Evolutionary conservation across 768 basidiomycete species (phyloP), one percentile per base, ranked within the genome.

Genomic region (Galerina marginata): DNA sequence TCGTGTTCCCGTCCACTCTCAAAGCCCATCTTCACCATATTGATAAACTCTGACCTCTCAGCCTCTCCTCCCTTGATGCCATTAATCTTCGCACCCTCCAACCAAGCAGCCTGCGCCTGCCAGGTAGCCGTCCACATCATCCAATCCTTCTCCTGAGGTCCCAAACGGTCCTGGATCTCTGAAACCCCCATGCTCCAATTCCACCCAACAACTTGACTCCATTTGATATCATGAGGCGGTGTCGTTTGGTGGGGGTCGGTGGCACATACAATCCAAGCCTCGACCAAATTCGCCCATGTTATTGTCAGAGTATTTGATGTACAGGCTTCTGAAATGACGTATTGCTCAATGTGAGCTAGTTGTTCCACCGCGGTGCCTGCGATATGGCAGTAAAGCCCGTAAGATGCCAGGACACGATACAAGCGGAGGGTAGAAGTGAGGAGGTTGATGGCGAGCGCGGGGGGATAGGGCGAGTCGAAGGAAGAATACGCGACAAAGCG

Each of bases 231-330:
- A 72, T 99, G 96, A 7, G 80, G 81, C 0, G 94, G 94, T 2
- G 87, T 90, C 6, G 94, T 96, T 56, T 82, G 80, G 69, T 99
- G 96, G 6, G 96, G 96, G 68, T 99, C 91, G n/a, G 86, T 83
- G 0, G 95, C 93, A 65, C 93, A 96, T 3, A 84, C 78, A 6
- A 80, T 89, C 95, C 95, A 98, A 0, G 81, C 76, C 59, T 85
- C 84, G 2, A 93, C 64, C 9, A 94, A 74, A 9, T 76, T 74
- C 5, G 83, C 74, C 84, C 90, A 95, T 3, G 85, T 79, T 26
- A 72, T 59, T 40, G 74, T 75, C 43, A 85, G 77, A 23, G 56
- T 67, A 55, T 54, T 60, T 10, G 79, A 79, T 7, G 66, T 67
- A 58, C 78, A 80, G 7, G 70, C 65, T 1, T 73, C 66, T 5